phyloP scores from a whole-genome alignment of 2,329 filamentous ascomycete species.

The Orbilia ellipsospora region DNA sequence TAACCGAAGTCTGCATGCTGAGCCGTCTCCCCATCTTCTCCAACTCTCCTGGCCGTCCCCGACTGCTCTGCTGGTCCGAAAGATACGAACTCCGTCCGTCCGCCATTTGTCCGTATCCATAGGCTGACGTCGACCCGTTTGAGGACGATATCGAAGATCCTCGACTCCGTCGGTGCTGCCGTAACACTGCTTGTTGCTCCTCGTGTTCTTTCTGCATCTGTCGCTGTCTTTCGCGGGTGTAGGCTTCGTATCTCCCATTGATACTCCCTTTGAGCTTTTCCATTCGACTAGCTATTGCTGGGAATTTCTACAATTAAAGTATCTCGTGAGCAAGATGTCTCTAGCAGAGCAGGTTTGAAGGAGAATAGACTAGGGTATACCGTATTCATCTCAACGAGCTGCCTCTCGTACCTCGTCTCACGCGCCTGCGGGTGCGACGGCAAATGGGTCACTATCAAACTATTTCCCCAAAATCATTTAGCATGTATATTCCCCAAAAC shows the following conservation, averaged over 20 bases:
- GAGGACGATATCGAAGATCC: slow-evolving; percentile 53
- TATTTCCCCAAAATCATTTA: slow-evolving; percentile 56
- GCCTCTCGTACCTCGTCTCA: slow-evolving; percentile 70
- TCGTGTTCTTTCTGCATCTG: slow-evolving; percentile 38
- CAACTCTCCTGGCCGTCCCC: slow-evolving; percentile 46
- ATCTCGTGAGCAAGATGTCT: no score
- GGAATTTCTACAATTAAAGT: slow-evolving; percentile 32
- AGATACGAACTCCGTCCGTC: slow-evolving; percentile 43
- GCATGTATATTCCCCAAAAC: no score
- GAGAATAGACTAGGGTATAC: slow-evolving; percentile 9
- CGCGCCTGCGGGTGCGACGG: slow-evolving; percentile 79
- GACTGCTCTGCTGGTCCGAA: slow-evolving; percentile 29
- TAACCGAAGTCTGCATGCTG: slow-evolving; percentile 50
- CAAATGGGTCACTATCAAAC: slow-evolving; percentile 81
- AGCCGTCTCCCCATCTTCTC: slow-evolving; percentile 52
- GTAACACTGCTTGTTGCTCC: slow-evolving; percentile 69
- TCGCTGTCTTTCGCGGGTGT: slow-evolving; percentile 43
- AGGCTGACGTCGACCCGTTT: slow-evolving; percentile 38
- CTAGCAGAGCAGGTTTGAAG: no score
- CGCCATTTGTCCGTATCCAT: slow-evolving; percentile 12
- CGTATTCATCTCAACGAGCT: slow-evolving; percentile 61
- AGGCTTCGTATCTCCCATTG: slow-evolving; percentile 62
- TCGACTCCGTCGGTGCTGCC: slow-evolving; percentile 69
- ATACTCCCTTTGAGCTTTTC: slow-evolving; percentile 84
- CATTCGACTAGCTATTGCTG: slow-evolving; percentile 63